These are phyloP conservation scores for Aspergillus sparsus DNA, from an alignment of 495 filamentous ascomycete genomes.

Conservation along the genomic window DNA sequence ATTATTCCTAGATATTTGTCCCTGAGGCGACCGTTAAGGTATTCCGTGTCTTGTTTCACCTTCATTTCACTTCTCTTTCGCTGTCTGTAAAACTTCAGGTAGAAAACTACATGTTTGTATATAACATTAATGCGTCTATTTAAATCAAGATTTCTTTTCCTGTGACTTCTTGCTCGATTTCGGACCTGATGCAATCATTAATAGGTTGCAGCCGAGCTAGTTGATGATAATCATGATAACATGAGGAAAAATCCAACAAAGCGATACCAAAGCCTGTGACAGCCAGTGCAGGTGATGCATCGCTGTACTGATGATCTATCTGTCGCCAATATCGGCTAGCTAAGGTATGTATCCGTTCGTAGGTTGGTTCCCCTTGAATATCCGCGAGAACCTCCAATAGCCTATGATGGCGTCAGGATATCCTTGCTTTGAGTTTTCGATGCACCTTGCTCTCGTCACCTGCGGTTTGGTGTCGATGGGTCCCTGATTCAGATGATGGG, in stretches of 20 bases:
- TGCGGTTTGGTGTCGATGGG: constrained; percentile 3
- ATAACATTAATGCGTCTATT: no score
- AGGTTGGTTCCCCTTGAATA: constrained; percentile 17
- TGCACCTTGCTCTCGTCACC: constrained; percentile 9
- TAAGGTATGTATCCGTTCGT: constrained; percentile 1
- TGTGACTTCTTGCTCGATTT: no score
- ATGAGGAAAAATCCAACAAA: not conserved
- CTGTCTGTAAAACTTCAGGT: no score
- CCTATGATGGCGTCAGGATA: constrained; percentile 15
- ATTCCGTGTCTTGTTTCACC: no score
- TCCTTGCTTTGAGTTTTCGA: constrained; percentile 17
- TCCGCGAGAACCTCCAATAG: constrained; percentile 14
- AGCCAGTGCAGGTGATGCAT: constrained; percentile 21
- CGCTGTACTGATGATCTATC: constrained; percentile 15
- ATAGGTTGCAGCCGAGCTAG: not conserved
- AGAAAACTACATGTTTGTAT: no score
- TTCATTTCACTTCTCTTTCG: no score
- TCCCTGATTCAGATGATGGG: constrained; percentile 9
- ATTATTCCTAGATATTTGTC: no score
- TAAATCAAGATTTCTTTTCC: no score
- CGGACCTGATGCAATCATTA: no score
- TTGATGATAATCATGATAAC: not conserved
- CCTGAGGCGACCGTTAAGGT: no score
- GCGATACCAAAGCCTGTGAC: constrained; percentile 9
- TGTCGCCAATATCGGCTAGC: constrained; percentile 10